These are phyloP conservation scores for Candida germanica DNA, from an alignment of 805 yeast species.

Conservation along the genomic window DNA sequence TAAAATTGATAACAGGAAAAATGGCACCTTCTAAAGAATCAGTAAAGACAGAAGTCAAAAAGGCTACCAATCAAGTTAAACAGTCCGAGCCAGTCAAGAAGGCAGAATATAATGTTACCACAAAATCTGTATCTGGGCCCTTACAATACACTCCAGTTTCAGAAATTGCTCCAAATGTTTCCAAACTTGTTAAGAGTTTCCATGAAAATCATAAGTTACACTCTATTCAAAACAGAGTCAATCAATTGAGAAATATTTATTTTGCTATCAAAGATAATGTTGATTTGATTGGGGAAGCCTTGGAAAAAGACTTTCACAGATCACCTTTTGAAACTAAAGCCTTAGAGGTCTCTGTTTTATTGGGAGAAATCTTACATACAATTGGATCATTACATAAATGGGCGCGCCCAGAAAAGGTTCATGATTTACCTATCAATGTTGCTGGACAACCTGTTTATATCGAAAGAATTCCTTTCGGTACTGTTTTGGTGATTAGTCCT, in stretches of 20 bases:
- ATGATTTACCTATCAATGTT: slow-evolving; percentile 35
- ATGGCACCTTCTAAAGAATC: too few relatives aligned
- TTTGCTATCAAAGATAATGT: slow-evolving; percentile 58
- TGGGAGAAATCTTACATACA: slow-evolving; percentile 56
- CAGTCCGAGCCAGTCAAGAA: too few relatives aligned
- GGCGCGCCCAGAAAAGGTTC: slow-evolving; percentile 49
- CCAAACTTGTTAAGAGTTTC: slow-evolving; percentile 39
- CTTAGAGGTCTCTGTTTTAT: slow-evolving; percentile 51
- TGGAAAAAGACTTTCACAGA: slow-evolving; percentile 66
- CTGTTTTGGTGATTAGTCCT: slow-evolving; percentile 70
- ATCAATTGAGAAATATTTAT: slow-evolving; percentile 66
- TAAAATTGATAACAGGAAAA: too few relatives aligned
- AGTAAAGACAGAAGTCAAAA: too few relatives aligned
- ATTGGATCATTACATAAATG: slow-evolving; percentile 60
- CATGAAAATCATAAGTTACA: slow-evolving; percentile 46
- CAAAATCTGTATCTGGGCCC: slow-evolving; percentile 3
- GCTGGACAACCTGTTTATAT: slow-evolving; percentile 27
- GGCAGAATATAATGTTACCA: neutral
- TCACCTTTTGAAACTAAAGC: slow-evolving; percentile 57
- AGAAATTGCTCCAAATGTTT: slow-evolving; percentile 48
- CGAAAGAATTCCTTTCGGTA: slow-evolving; percentile 52
- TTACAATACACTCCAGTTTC: slow-evolving; percentile 42
- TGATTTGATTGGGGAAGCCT: slow-evolving; percentile 53
- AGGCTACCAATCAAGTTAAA: too few relatives aligned
- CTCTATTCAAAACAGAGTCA: slow-evolving; percentile 52